These are phyloP conservation scores for Starmerella cellae DNA, from an alignment of 805 yeast species.

Conservation along the genomic window DNA sequence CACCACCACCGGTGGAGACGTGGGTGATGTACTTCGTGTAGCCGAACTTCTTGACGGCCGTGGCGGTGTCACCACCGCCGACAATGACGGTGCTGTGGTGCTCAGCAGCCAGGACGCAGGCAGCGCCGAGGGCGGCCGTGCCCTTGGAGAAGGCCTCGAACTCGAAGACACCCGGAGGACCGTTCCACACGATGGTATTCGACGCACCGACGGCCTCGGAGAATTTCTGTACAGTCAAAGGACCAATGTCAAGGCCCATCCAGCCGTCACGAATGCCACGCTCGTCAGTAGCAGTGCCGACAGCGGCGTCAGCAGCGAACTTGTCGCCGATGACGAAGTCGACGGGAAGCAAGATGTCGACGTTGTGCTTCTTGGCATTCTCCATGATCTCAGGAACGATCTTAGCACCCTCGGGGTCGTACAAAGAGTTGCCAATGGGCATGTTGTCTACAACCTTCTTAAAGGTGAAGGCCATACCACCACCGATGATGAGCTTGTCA, in stretches of 20 bases:
- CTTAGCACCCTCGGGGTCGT: conserved; percentile 89
- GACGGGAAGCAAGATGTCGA: conserved; percentile 84
- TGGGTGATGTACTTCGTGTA: conserved; percentile 93
- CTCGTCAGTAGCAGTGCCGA: conserved; percentile 70
- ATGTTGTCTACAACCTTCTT: conserved; percentile 79
- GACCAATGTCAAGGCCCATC: conserved; percentile 95
- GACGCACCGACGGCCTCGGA: conserved; percentile 76
- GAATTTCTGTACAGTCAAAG: conserved; percentile 69
- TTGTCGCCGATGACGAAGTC: conserved; percentile 94
- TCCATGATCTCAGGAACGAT: conserved; percentile 81
- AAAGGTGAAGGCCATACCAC: conserved; percentile 99
- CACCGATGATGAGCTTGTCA: conserved; percentile 86
- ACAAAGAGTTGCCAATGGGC: conserved; percentile 83
- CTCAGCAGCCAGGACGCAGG: conserved; percentile 72
- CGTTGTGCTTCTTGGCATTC: conserved; percentile 93
- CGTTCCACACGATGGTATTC: conserved; percentile 98
- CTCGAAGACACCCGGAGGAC: conserved; percentile 99
- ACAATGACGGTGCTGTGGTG: conserved; percentile 88
- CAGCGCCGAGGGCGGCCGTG: conserved; percentile 81
- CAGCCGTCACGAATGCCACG: conserved; percentile 90
- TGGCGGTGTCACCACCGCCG: conserved; percentile 99
- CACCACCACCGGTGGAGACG: conserved; percentile 99
- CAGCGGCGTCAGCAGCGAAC: conserved; percentile 81
- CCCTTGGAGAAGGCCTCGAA: conserved; percentile 84
- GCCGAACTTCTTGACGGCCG: conserved; percentile 95